Evolutionary conservation across 179 eudicot species (phyloP).

Genomic region (Corrigiola litoralis): DNA sequence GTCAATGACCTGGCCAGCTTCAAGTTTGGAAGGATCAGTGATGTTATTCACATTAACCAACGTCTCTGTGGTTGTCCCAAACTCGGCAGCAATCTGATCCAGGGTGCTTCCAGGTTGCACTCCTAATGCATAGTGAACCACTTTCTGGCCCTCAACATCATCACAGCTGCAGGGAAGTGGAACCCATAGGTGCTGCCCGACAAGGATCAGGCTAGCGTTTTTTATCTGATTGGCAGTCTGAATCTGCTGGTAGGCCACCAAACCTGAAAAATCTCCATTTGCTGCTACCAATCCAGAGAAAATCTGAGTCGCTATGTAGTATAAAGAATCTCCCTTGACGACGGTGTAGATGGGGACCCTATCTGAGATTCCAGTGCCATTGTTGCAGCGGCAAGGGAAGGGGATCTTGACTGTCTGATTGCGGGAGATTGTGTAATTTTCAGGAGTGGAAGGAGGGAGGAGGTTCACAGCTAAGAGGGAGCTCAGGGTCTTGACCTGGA

Average conservation of each 20-base stretch:
- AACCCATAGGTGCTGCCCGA: conserved; percentile 50
- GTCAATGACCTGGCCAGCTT: conserved; percentile 47
- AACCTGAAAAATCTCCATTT: neutral
- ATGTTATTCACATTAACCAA: conserved; percentile 43
- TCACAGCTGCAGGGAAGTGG: conserved; percentile 87
- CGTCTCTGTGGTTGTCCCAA: conserved; percentile 24
- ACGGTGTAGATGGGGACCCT: conserved; percentile 41
- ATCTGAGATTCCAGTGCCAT: conserved; percentile 38
- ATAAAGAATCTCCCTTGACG: conserved; percentile 32
- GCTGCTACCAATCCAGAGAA: conserved; percentile 26
- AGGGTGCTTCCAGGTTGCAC: conserved; percentile 38
- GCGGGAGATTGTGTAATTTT: conserved; percentile 16
- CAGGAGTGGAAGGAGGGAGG: conserved; percentile 34
- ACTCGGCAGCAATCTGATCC: conserved; percentile 42
- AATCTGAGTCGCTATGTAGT: conserved; percentile 31
- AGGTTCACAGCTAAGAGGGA: conserved; percentile 51
- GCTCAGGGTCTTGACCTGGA: conserved; percentile 28
- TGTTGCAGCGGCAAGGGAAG: conserved; percentile 51
- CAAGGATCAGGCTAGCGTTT: conserved; percentile 24
- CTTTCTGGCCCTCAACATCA: conserved; percentile 47
- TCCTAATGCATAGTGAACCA: conserved; percentile 58
- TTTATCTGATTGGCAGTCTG: conserved; percentile 35
- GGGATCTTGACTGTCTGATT: conserved; percentile 38
- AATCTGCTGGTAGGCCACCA: conserved; percentile 44
- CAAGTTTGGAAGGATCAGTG: conserved; percentile 28